Conservation (phyloP, 345 rosid genomes). For the Arabis alpina region DNA sequence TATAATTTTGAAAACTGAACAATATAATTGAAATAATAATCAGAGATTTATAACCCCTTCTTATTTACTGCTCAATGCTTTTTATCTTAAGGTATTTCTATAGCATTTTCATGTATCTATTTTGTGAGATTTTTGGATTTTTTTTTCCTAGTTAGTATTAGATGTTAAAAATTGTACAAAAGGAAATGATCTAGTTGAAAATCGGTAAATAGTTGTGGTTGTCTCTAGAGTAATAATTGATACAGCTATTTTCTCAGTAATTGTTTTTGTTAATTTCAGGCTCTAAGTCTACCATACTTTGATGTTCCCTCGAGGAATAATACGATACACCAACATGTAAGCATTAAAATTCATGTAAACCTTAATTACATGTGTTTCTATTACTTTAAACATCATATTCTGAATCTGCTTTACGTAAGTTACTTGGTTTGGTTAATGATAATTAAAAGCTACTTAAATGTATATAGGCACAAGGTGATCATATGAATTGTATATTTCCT, state of each 20-base stretch:
- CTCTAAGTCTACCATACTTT: slow-evolving; percentile 90
- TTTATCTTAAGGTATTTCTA: not conserved
- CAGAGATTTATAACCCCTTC: not conserved
- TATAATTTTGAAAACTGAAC: not conserved
- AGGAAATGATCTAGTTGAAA: not conserved
- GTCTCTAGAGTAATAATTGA: not conserved
- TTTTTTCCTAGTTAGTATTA: not conserved
- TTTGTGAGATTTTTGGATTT: not conserved
- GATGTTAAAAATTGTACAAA: too few relatives aligned
- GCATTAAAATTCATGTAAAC: slow-evolving; percentile 27
- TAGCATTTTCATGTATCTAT: not conserved
- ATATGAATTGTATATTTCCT: slow-evolving; percentile 66
- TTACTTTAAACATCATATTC: not conserved
- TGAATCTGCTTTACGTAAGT: not conserved
- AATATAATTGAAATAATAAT: not conserved
- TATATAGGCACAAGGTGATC: slow-evolving; percentile 67
- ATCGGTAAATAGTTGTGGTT: not conserved
- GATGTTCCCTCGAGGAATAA: slow-evolving; percentile 54
- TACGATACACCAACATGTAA: slow-evolving; percentile 69
- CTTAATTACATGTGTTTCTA: slow-evolving; percentile 9
- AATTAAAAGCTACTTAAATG: not conserved
- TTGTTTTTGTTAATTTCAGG: slow-evolving; percentile 47
- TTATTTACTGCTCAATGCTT: not conserved
- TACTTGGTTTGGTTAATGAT: not conserved
- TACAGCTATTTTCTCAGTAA: slow-evolving; percentile 4